phyloP scores from a whole-genome alignment of 2,329 filamentous ascomycete species.

The Penicillium corylophilum region DNA sequence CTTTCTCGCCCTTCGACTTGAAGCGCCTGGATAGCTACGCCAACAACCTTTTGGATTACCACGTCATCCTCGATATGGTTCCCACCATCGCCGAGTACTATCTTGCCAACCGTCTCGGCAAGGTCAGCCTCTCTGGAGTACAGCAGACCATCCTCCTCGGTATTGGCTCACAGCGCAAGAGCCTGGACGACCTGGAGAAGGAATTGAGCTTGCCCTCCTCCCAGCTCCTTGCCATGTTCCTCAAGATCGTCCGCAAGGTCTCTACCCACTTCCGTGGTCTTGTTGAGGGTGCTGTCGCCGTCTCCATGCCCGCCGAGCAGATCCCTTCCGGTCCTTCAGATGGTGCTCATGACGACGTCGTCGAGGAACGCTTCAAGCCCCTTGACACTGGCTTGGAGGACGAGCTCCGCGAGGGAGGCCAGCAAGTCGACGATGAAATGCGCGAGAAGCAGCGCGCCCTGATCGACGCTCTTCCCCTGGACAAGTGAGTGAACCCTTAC shows the following conservation, averaged over 20 bases:
- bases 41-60: constrained; percentile 96
- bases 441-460: constrained; percentile 79
- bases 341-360: constrained; percentile 61
- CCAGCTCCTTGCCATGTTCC: constrained; percentile 93
- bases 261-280: constrained; percentile 73
- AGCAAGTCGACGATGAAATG: constrained; percentile 70
- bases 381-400: constrained; percentile 72
- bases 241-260: constrained; percentile 90
- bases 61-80: constrained; percentile 91
- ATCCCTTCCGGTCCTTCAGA: constrained; percentile 45
- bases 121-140: constrained; percentile 72
- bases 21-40: constrained; percentile 94
- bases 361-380: constrained; percentile 66
- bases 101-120: constrained; percentile 72
- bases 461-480: constrained; percentile 85
- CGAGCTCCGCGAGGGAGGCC: constrained; percentile 79
- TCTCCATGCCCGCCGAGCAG: constrained; percentile 61
- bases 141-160: constrained; percentile 87
- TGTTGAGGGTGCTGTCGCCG: constrained; percentile 70
- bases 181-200: constrained; percentile 73
- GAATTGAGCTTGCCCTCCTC: constrained; percentile 72
- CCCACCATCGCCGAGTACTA: constrained; percentile 79
- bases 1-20: constrained; percentile 87
- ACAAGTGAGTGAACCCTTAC: constrained; percentile 62
- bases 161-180: constrained; percentile 86